Evolutionary conservation across 2,329 filamentous ascomycete genomes (phyloP).

Genomic region (Aspergillus japonicus): DNA sequence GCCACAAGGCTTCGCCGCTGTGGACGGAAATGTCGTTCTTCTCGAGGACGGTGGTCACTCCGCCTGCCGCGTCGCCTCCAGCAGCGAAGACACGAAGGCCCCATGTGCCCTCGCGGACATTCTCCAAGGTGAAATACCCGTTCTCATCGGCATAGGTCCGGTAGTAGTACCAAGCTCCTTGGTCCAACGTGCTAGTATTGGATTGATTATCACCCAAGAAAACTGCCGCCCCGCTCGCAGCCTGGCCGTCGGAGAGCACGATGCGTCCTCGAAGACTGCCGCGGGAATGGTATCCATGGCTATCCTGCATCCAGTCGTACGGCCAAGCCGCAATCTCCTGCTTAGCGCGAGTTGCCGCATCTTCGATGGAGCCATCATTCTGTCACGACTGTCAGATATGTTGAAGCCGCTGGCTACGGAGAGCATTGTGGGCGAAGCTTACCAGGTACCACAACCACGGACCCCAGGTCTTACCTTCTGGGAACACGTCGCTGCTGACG

Average conservation of each 20-base stretch:
- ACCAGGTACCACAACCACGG: constrained; percentile 47
- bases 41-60: constrained; percentile 47
- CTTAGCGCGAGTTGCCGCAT: constrained; percentile 42
- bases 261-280: constrained; percentile 48
- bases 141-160: constrained; percentile 46
- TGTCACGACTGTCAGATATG: constrained; percentile 16
- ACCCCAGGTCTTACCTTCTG: constrained; percentile 46
- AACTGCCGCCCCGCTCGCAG: constrained; percentile 49
- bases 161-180: constrained; percentile 53
- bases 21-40: constrained; percentile 43
- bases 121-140: constrained; percentile 46
- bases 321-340: constrained; percentile 49
- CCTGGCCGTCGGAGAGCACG: constrained; percentile 49
- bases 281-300: constrained; percentile 50
- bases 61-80: constrained; percentile 32
- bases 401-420: not conserved
- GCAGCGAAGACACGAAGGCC: constrained; percentile 52
- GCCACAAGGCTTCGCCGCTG: constrained; percentile 34
- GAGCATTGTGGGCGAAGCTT: not conserved
- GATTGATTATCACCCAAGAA: constrained; percentile 52
- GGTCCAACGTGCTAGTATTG: constrained; percentile 48
- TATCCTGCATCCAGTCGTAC: constrained; percentile 49
- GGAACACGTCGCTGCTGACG: constrained; percentile 36
- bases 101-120: constrained; percentile 48
- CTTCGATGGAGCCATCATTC: constrained; percentile 49